Conservation (phyloP, 306 rosid genomes). For the Trichosanthes cucumerina region DNA sequence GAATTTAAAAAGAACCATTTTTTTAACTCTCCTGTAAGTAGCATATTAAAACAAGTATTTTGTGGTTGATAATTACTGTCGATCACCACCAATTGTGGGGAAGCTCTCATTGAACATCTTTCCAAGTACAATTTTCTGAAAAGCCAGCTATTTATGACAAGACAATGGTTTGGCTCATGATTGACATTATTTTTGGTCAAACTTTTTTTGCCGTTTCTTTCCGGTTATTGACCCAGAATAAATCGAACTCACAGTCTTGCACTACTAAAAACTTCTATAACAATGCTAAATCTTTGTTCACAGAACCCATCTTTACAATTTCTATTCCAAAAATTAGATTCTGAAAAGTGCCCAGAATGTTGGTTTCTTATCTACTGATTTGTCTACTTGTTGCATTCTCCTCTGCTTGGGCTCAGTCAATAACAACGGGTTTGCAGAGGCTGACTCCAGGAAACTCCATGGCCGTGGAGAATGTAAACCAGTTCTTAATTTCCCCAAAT, state of each 20-base stretch:
- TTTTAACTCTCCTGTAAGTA: no score
- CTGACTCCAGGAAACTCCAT: neutral
- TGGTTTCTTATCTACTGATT: neutral
- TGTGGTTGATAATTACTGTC: no score
- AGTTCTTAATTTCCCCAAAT: constrained; percentile 1
- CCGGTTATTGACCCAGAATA: neutral
- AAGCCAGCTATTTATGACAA: neutral
- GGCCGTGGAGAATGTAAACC: neutral
- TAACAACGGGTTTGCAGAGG: neutral
- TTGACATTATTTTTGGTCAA: neutral
- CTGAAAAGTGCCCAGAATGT: neutral
- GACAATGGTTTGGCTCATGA: neutral
- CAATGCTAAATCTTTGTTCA: neutral
- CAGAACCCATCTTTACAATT: neutral
- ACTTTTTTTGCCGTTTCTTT: neutral
- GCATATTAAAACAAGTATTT: no score
- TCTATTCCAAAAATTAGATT: neutral
- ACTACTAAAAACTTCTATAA: neutral
- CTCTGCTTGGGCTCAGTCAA: neutral
- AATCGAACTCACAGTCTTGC: neutral
- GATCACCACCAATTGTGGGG: neutral
- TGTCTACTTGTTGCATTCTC: neutral
- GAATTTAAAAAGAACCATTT: no score
- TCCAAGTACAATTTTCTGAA: neutral
- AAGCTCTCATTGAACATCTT: neutral